Evolutionary conservation across 257 asterid genomes (phyloP).

Genomic region (Salvia hispanica): DNA sequence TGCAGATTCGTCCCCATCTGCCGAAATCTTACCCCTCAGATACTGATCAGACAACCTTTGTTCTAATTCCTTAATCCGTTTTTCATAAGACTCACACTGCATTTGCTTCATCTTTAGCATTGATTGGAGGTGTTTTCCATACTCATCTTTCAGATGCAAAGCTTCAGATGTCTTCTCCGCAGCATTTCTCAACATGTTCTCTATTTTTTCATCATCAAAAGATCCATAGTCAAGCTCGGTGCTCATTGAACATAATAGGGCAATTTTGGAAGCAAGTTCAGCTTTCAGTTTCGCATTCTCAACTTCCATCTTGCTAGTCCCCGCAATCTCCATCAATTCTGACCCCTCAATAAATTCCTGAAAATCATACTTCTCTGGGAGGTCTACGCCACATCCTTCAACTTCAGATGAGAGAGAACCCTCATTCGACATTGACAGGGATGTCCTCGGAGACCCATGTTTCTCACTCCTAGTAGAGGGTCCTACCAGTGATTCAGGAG

Average conservation of each 20-base stretch:
- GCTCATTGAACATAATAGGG: conserved; percentile 69
- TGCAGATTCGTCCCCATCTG: conserved; percentile 48
- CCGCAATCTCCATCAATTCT: conserved; percentile 86
- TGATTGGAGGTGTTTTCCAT: conserved; percentile 70
- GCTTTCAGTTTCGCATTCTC: conserved; percentile 96
- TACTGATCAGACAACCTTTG: conserved; percentile 81
- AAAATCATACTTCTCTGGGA: conserved; percentile 52
- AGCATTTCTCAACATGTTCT: conserved; percentile 60
- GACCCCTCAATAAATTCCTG: conserved; percentile 59
- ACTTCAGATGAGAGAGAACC: conserved; percentile 57
- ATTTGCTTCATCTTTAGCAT: conserved; percentile 71
- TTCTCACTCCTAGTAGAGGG: conserved; percentile 54
- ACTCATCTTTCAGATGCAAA: conserved; percentile 72
- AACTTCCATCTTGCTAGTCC: conserved; percentile 93
- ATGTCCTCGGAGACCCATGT: conserved; percentile 55
- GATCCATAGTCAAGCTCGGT: conserved; percentile 67
- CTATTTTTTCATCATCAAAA: conserved; percentile 63
- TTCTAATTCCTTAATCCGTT: conserved; percentile 89
- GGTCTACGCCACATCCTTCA: conserved; percentile 46
- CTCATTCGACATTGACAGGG: conserved; percentile 59
- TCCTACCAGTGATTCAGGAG: conserved; percentile 84
- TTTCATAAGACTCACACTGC: conserved; percentile 90
- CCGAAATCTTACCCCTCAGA: conserved; percentile 49
- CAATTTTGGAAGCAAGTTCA: conserved; percentile 96
- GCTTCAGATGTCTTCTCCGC: conserved; percentile 86